Evolutionary conservation across 1,139 yeast genomes (phyloP).

Genomic region (Yamadazyma dendronema): DNA sequence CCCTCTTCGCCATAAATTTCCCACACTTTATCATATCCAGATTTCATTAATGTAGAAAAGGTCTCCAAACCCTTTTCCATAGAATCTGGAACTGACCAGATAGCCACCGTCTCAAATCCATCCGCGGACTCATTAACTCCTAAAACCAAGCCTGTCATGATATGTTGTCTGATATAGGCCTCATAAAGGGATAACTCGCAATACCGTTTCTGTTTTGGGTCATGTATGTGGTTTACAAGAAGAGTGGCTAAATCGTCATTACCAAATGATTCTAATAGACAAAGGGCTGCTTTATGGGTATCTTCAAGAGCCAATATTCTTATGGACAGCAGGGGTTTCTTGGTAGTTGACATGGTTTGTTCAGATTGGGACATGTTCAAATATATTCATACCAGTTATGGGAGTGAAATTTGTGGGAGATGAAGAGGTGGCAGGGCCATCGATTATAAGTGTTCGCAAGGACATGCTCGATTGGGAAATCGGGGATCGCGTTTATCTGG

Average conservation of each 20-base stretch:
- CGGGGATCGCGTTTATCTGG: neutral
- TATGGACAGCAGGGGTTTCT: conserved; percentile 13
- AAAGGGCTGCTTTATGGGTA: conserved; percentile 52
- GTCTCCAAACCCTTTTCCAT: conserved; percentile 44
- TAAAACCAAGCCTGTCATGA: conserved; percentile 53
- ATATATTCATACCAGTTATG: neutral
- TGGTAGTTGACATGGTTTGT: neutral
- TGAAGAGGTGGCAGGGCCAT: no score
- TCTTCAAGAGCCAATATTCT: conserved; percentile 40
- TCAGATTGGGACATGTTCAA: no score
- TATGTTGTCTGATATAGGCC: conserved; percentile 56
- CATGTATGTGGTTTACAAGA: conserved; percentile 43
- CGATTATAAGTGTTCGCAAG: no score
- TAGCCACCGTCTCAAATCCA: conserved; percentile 59
- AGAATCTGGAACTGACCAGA: conserved; percentile 61
- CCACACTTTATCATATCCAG: conserved; percentile 59
- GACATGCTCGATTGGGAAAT: conserved; percentile 4
- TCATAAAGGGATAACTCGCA: conserved; percentile 53
- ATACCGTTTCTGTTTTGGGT: conserved; percentile 31
- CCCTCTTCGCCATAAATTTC: conserved; percentile 52
- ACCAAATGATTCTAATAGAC: conserved; percentile 51
- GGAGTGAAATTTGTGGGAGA: neutral
- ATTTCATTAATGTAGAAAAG: conserved; percentile 49
- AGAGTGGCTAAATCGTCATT: conserved; percentile 52
- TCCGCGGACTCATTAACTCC: conserved; percentile 45